Conservation (phyloP, 495 filamentous ascomycete genomes). For the Thermochaetoides thermophila region DNA sequence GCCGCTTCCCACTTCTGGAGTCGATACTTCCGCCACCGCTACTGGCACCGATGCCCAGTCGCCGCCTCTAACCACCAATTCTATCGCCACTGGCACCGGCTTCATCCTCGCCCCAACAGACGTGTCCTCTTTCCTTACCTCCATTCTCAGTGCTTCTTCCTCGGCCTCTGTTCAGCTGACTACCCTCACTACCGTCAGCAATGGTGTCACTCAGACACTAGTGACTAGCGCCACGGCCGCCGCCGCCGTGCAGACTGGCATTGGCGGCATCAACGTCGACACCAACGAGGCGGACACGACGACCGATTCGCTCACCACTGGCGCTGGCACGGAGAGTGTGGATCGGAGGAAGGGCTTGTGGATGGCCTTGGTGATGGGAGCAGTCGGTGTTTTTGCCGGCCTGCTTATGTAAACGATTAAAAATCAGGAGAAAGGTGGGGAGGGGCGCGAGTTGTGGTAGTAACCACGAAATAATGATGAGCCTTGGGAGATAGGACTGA, state of each 20-base stretch:
- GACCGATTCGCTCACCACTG: background rate
- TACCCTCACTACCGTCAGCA: conserved; percentile 2
- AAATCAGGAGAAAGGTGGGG: too few species aligned
- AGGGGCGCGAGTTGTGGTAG: too few species aligned
- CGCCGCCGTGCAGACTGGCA: conserved; percentile 1
- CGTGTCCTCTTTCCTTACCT: background rate
- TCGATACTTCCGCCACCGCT: background rate
- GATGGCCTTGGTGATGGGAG: background rate
- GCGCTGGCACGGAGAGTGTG: too few species aligned
- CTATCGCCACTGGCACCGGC: background rate
- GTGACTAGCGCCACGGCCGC: background rate
- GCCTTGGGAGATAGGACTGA: too few species aligned
- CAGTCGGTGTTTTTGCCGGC: background rate
- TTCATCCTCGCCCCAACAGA: background rate
- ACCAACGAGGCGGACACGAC: too few species aligned
- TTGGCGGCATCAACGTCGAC: background rate
- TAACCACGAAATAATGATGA: too few species aligned
- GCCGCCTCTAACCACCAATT: background rate
- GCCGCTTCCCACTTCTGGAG: background rate
- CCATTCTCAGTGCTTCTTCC: background rate
- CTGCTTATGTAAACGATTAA: background rate
- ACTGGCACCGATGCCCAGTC: background rate
- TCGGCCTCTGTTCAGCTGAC: background rate
- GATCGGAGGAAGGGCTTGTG: background rate
- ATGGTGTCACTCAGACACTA: conserved; percentile 2